Evolutionary conservation across 2,329 filamentous ascomycete species (phyloP).

Genomic region (Fusarium xyrophilum): DNA sequence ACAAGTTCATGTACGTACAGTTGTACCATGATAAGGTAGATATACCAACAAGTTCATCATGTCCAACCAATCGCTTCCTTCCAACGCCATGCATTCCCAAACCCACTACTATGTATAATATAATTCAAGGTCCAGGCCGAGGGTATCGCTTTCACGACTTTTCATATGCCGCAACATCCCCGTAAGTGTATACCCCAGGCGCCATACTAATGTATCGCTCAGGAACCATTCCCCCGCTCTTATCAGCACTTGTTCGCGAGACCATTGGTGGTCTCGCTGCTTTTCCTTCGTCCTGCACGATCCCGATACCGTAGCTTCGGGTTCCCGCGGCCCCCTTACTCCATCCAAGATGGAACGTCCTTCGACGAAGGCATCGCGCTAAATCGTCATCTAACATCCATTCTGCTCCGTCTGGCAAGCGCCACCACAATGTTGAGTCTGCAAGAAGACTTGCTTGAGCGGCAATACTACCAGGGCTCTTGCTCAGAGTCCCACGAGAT

Average conservation of each 20-base stretch:
- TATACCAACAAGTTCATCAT: neutral
- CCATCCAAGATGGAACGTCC: conserved; percentile 40
- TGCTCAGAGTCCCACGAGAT: conserved; percentile 33
- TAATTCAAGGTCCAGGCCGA: neutral
- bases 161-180: conserved; percentile 34
- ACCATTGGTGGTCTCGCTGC: conserved; percentile 9
- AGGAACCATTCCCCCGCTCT: conserved; percentile 10
- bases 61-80: conserved; percentile 14
- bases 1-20: neutral
- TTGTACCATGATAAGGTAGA: no score
- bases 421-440: conserved; percentile 41
- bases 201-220: conserved; percentile 40
- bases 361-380: conserved; percentile 38
- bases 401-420: conserved; percentile 39
- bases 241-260: conserved; percentile 13
- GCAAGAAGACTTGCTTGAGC: conserved; percentile 42
- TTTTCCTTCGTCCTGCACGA: conserved; percentile 41
- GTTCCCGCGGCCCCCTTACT: conserved; percentile 23
- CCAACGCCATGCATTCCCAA: conserved; percentile 30
- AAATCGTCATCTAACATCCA: conserved; percentile 41
- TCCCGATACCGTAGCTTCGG: conserved; percentile 38
- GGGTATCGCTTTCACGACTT: conserved; percentile 12
- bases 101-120: neutral
- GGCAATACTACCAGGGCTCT: conserved; percentile 42
- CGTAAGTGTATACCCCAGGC: conserved; percentile 39